Percentiles rank a stretch among this genome's conserved stretches.
Evolutionary conservation across 1,139 yeast genomes (phyloP).

Genomic region (Blastobotrys serpentis): DNA sequence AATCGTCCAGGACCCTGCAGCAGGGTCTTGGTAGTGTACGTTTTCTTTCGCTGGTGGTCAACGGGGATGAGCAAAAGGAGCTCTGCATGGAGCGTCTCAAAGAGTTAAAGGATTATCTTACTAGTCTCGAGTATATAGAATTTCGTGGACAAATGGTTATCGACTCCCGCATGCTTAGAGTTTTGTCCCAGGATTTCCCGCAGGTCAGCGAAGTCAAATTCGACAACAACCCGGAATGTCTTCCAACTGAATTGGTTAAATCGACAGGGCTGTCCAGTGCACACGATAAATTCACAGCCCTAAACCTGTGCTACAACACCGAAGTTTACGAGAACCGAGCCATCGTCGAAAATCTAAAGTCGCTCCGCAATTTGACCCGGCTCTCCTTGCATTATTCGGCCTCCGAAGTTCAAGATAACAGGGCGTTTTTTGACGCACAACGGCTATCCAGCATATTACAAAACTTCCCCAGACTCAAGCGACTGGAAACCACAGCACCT

Average conservation of each 20-base stretch:
- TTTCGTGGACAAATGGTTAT: background rate
- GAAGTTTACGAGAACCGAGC: slow-evolving; percentile 2
- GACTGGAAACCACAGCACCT: slow-evolving; percentile 8
- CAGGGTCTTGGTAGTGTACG: background rate
- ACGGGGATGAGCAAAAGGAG: background rate
- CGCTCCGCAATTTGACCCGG: background rate
- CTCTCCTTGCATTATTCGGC: background rate
- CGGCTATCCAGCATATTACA: background rate
- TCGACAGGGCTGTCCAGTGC: too few relatives aligned
- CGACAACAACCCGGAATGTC: slow-evolving; percentile 1
- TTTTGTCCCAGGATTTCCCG: slow-evolving; percentile 2
- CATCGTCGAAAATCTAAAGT: background rate
- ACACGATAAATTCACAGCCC: too few relatives aligned
- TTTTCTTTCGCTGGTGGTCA: background rate
- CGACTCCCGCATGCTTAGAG: background rate
- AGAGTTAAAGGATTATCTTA: background rate
- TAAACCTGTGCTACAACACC: slow-evolving; percentile 5
- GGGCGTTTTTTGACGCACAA: slow-evolving; percentile 9
- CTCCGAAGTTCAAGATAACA: slow-evolving; percentile 5
- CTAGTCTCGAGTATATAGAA: background rate
- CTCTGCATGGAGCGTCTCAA: background rate
- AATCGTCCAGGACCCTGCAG: background rate
- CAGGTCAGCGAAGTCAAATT: slow-evolving; percentile 1
- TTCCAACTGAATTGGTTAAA: slow-evolving; percentile 1
- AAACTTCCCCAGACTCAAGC: slow-evolving; percentile 3